Conservation (phyloP, 1,139 yeast genomes). For the Kodamaea sp. region DNA sequence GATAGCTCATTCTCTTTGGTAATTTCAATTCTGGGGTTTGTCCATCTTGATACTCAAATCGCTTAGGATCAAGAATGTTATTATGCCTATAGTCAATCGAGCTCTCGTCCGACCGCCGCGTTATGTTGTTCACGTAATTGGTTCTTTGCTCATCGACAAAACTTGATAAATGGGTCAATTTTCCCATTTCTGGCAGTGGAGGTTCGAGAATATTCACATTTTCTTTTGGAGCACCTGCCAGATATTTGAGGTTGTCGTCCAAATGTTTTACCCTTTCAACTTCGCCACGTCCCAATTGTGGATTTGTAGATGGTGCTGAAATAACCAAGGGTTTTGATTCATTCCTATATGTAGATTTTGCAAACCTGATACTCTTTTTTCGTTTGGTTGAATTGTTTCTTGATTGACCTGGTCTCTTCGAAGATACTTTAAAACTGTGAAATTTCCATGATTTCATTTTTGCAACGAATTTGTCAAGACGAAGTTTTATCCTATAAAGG, state of each 20-base stretch:
- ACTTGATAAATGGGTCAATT: constrained; percentile 25
- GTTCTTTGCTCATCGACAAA: constrained; percentile 34
- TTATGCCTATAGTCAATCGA: constrained; percentile 20
- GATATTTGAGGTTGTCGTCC: constrained; percentile 27
- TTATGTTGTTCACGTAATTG: constrained; percentile 16
- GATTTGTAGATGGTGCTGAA: constrained; percentile 32
- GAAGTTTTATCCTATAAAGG: constrained; percentile 31
- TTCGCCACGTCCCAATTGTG: constrained; percentile 25
- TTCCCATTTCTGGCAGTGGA: constrained; percentile 13
- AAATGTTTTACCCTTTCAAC: constrained; percentile 22
- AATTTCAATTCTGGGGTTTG: background rate
- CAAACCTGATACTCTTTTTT: constrained; percentile 5
- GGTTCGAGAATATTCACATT: constrained; percentile 8
- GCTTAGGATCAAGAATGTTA: constrained; percentile 14
- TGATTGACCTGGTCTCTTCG: constrained; percentile 25
- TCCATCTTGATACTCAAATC: constrained; percentile 4
- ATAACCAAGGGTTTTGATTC: constrained; percentile 13
- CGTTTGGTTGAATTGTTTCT: constrained; percentile 7
- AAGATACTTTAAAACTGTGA: constrained; percentile 30
- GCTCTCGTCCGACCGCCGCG: constrained; percentile 14
- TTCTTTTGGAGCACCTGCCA: constrained; percentile 29
- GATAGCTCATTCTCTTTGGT: too few species aligned
- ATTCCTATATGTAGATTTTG: constrained; percentile 2
- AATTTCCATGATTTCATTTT: constrained; percentile 24
- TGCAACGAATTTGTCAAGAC: constrained; percentile 25